Evolutionary conservation across 768 basidiomycete genomes (phyloP), one percentile per base, ranked within the genome.

Genomic region (Amanita subjunquillea): DNA sequence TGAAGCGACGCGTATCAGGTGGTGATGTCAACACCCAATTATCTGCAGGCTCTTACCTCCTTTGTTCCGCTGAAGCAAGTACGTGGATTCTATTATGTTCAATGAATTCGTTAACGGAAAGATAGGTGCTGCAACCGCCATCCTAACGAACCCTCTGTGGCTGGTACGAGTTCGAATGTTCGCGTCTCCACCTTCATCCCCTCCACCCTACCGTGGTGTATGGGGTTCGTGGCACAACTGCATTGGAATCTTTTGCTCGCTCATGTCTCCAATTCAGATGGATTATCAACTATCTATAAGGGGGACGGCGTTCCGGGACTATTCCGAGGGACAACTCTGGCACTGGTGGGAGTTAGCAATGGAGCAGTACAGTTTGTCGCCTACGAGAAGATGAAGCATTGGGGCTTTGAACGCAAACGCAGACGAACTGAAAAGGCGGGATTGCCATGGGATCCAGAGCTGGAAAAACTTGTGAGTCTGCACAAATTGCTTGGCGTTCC

Each of bases 111-210:
- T 57, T 12, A 43, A 36, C 29, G 25, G n/a, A 34, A 29, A 29
- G 12, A 42, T 59, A 98, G 95, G 95, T 71, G 89, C 94, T 10
- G 83, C 82, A 15, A 96, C 94, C 3, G 93, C 96, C 0, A 72
- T 98, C 61, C 77, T 96, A 63, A 99, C 95, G 6, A 98, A 99
- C 66, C 96, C 95, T 0, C 82, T 97, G 59, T 98, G 95, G 95
- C 87, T 98, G 12, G 87, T 98, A 51, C 89, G 95, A 71, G 94
- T 96, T 7, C 82, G 96, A 55, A 93, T 97, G 83, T 99, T 96
- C 63, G 91, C 93, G 1, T 86, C 92, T 1, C 71, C 70, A 8
- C 66, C 77, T 27, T 75, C 78, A 51, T 79, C 84, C 39, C 81
- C 87, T 7, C 71, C 65, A 2, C 82, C 91, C 1, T 97, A 97